phyloP scores from a whole-genome alignment of 345 rosid genomes.

The Heritiera fomes region DNA sequence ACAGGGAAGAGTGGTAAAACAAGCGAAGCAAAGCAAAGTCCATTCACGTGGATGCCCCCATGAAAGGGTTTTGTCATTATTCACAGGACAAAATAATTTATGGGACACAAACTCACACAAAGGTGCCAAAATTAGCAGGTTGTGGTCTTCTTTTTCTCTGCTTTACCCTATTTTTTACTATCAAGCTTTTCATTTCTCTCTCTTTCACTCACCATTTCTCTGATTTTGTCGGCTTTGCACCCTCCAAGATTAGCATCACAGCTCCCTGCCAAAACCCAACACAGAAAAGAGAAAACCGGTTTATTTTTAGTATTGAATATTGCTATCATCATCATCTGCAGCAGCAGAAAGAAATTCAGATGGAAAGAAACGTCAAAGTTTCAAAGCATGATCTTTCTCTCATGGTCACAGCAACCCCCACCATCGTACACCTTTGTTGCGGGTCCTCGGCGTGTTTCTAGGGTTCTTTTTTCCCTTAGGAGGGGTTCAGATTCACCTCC shows the following conservation, averaged over 20 bases:
- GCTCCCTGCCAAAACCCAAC: background rate
- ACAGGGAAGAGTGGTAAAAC: no score
- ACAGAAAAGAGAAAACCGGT: background rate
- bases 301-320: background rate
- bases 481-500: background rate
- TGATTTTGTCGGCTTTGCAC: constrained; percentile 37
- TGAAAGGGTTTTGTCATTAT: constrained; percentile 7
- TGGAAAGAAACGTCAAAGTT: background rate
- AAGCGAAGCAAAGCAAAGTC: background rate
- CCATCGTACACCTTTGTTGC: constrained; percentile 30
- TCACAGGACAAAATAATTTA: background rate
- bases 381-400: background rate
- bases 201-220: background rate
- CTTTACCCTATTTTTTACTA: background rate
- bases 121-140: constrained; percentile 14
- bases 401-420: constrained; percentile 1
- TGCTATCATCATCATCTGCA: background rate
- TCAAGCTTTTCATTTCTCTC: background rate
- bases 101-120: constrained; percentile 7
- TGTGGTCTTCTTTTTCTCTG: background rate
- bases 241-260: constrained; percentile 28
- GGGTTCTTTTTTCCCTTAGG: constrained; percentile 24
- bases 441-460: constrained; percentile 37
- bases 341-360: background rate
- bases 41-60: constrained; percentile 6